phyloP scores from a whole-genome alignment of 805 yeast genomes.

The Schwanniomyces sp. region DNA sequence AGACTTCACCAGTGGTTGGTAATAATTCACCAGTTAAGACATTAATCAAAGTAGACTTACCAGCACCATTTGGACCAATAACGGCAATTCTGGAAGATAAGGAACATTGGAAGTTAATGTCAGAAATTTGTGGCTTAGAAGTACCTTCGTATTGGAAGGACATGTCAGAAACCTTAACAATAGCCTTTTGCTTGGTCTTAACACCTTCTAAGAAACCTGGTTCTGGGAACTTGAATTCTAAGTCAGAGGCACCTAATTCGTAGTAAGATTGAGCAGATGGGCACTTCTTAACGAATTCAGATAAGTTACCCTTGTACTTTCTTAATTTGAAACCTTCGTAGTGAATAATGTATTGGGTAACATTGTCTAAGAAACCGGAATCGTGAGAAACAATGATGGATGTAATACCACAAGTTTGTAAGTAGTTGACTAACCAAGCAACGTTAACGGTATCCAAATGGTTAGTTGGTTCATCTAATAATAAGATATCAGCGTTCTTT shows the following conservation, averaged over 20 bases:
- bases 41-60: constrained; percentile 98
- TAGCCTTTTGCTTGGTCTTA: constrained; percentile 99
- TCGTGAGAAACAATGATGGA: constrained; percentile 99
- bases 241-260: constrained; percentile 97
- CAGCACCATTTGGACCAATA: constrained; percentile 99
- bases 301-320: constrained; percentile 99
- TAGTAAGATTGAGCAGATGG: constrained; percentile 99
- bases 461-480: constrained; percentile 99
- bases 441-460: constrained; percentile 99
- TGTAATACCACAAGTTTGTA: constrained; percentile 97
- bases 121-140: constrained; percentile 86
- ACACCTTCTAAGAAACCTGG: constrained; percentile 99
- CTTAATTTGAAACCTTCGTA: constrained; percentile 99
- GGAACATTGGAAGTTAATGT: constrained; percentile 98
- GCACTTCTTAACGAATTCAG: constrained; percentile 97
- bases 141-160: constrained; percentile 99
- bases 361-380: constrained; percentile 98
- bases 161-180: constrained; percentile 96
- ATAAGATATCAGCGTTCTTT: constrained; percentile 95
- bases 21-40: constrained; percentile 99
- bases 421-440: constrained; percentile 99
- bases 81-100: constrained; percentile 99
- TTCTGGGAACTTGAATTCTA: constrained; percentile 97
- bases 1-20: constrained; percentile 98
- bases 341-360: constrained; percentile 97